Evolutionary conservation across 352 stramenopile genomes (phyloP), one percentile per base, ranked within the genome.

Genomic region (Pythium sukuiense): DNA sequence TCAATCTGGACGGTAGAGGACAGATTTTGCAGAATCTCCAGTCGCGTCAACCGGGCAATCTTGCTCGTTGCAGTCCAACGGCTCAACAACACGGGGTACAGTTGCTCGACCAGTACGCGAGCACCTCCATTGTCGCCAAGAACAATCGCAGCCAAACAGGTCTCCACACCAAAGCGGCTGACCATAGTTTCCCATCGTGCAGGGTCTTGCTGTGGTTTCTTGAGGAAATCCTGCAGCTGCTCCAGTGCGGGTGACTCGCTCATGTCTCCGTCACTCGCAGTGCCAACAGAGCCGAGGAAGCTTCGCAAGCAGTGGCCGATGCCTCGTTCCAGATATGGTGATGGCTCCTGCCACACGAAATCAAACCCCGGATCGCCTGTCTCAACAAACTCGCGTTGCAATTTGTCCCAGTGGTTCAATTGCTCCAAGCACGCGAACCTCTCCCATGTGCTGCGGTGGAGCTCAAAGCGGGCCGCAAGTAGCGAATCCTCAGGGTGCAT

Each of bases 281-380:
- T 30, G 14, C 73, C 69, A 13, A 71, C 64, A 20, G 74, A 46
- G 6, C 80, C 80, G 24, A 93, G 56, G 18, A 68, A 73, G 0
- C 79, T 79, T 43, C 77, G 75, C 32, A 89, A 56, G 27, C 72
- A 90, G 45, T 87, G 72, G 0, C 78, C 74, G 9, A 92, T 61
- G 8, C 78, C 82, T 76, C 91, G 81, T 49, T 90, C 78, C 20
- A 86, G 46, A 63, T 91, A 95, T 8, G 86, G 84, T 1, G 85
- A 74, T 3, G 74, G 60, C 56, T 89, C 74, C 30, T 77, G 68
- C 83, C 83, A 95, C 26, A 92, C 49, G 59, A 77, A 85, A 0
- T 68, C 60, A 49, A 65, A 63, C 4, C 71, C 68, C 8, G 56
- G 55, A 7, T 67, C 63, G 6, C 59, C 48, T 35, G 66, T 57